Conservation (phyloP, 805 yeast species). For the Metschnikowia santaceciliae region DNA sequence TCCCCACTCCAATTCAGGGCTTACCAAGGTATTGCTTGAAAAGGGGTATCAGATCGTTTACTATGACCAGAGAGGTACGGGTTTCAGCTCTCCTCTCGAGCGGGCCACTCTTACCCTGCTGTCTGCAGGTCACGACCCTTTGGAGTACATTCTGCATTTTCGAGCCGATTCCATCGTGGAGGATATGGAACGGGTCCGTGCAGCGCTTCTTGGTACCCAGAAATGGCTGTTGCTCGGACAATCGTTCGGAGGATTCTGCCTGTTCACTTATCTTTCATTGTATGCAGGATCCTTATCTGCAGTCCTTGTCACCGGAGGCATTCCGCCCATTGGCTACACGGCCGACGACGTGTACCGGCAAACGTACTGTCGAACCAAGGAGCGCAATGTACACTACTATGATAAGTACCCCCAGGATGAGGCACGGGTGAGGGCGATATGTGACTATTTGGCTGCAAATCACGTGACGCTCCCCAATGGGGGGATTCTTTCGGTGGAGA, state of each 20-base stretch:
- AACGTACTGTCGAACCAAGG: slow-evolving; percentile 44
- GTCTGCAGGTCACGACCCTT: slow-evolving; percentile 8
- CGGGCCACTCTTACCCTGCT: slow-evolving; percentile 20
- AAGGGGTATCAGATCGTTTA: slow-evolving; percentile 43
- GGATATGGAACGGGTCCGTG: slow-evolving; percentile 48
- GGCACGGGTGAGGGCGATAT: slow-evolving; percentile 33
- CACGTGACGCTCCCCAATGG: slow-evolving; percentile 46
- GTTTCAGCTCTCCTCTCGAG: slow-evolving; percentile 47
- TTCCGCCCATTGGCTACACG: slow-evolving; percentile 47
- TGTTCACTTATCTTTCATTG: slow-evolving; percentile 46
- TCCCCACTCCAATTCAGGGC: slow-evolving; percentile 34
- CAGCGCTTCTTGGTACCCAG: slow-evolving; percentile 25
- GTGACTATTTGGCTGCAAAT: slow-evolving; percentile 28
- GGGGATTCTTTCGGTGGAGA: slow-evolving; percentile 44
- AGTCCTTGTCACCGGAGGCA: slow-evolving; percentile 53
- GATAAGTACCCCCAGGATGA: slow-evolving; percentile 47
- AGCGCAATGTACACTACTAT: slow-evolving; percentile 47
- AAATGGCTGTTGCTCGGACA: slow-evolving; percentile 56
- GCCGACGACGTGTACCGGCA: slow-evolving; percentile 48
- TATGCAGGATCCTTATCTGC: slow-evolving; percentile 40
- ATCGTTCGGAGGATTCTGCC: slow-evolving; percentile 53
- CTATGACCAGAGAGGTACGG: slow-evolving; percentile 63
- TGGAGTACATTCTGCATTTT: slow-evolving; percentile 41
- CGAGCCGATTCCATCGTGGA: slow-evolving; percentile 51
- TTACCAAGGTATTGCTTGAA: slow-evolving; percentile 36